Evolutionary conservation across 768 basidiomycete genomes (phyloP), one percentile per base, ranked within the genome.

Genomic region (Xanthoconium stramineum): DNA sequence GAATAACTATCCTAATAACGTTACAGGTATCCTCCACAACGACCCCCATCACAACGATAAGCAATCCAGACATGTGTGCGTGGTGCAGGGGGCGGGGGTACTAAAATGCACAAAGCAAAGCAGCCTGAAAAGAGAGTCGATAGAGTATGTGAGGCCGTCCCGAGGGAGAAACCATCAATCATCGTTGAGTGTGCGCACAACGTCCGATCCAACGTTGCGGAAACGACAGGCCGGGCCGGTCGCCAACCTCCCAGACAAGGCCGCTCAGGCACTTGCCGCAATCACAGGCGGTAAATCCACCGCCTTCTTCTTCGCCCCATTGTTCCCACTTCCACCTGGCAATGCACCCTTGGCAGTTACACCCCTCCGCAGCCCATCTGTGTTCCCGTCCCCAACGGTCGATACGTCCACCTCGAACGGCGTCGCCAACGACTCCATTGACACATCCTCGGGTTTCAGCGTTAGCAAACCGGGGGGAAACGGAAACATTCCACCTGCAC

Each of bases 211-310:
- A 5, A 17, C n/a, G n/a, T 33, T 9, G 32, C 19, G 12, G 28
- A 29, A 28, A 24, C 5, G 33, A 35, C 5, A 6, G 33, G 8
- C 33, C 33, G 8, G 33, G 12, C 33, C 33, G 12, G 33, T 24
- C 24, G 24, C 24, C 24, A 24, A 24, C 24, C 24, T 24, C 24
- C 24, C 24, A 24, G 24, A 24, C 24, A 11, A 28, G 19, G 30
- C 28, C 37, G 19, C 50, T 61, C 67, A 73, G 30, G 74, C 71
- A 45, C 69, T 74, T 29, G 72, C 72, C 35, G 68, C 64, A 29
- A 74, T 72, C 39, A 75, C 71, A 49, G 71, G 72, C 20, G 72
- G 72, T 1, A 75, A 54, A 32, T 69, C 70, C 39, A 64, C 59
- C 24, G 54, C 55, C 52, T 67, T 71, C 64, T 65, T 67, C 62